Evolutionary conservation across 306 rosid species (phyloP).

Genomic region (Carpinus fangiana): DNA sequence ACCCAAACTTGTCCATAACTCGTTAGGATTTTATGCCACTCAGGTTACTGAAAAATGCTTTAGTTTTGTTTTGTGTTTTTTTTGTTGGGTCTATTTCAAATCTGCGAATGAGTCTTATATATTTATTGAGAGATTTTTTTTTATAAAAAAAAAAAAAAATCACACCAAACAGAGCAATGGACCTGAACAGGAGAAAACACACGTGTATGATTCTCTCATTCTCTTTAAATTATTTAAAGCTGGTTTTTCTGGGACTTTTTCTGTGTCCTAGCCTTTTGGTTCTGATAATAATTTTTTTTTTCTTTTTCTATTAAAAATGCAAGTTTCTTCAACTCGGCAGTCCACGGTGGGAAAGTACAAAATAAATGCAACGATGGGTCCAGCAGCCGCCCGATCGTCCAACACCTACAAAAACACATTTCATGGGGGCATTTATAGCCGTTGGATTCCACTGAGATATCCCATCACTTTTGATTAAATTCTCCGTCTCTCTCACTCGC

Average conservation of each 20-base stretch:
- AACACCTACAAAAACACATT: neutral
- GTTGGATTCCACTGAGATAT: slow-evolving; percentile 15
- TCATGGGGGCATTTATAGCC: slow-evolving; percentile 33
- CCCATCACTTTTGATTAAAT: slow-evolving; percentile 1
- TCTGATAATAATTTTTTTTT: slow-evolving; percentile 8
- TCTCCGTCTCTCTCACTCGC: neutral
- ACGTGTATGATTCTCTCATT: no score
- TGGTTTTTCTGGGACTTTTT: neutral
- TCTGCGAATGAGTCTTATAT: no score
- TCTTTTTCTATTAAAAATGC: neutral
- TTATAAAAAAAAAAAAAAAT: no score
- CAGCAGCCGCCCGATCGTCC: slow-evolving; percentile 33
- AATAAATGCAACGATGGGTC: slow-evolving; percentile 26
- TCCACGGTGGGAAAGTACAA: neutral
- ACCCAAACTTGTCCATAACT: no score
- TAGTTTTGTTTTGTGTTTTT: no score
- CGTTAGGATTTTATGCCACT: neutral
- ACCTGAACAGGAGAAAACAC: no score
- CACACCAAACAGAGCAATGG: no score
- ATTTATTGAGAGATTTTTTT: no score
- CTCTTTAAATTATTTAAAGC: no score
- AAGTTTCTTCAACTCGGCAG: neutral
- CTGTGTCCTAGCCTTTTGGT: neutral
- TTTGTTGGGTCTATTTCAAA: no score
- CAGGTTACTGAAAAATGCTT: neutral